Base-by-base conservation (phyloP, 352 stramenopile genomes). In the Aphanomyces cochlioides region DNA sequence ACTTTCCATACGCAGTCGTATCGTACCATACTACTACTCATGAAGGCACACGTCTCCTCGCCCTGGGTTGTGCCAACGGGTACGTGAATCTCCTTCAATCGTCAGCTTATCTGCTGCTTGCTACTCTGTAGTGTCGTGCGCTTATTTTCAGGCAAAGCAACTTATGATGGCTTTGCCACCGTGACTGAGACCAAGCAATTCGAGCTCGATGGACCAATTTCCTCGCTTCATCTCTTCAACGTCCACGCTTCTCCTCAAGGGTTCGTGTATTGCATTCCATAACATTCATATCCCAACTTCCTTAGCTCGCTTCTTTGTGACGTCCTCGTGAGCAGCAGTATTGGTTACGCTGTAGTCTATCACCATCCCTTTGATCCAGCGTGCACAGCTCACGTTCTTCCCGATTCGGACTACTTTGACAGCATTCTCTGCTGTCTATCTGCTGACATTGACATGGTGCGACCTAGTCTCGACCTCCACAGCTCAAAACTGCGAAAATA, bases 401-500 rank as follows among this genome's bases (percentile, higher is more conserved):
- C 59, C 39, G 59, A 67, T 13, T 67, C 59, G 17, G 59, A 67
- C 59, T 37, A 67, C 13, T 67, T 57, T 28, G 59, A 67, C 59
- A 67, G 59, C 59, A 37, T 67, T 19, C 43, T 67, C 8, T 67
- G 59, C 41, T 67, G 59, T 36, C 15, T 50, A 19, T 67, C 59
- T 6, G 59, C 59, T 15, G 59, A 67, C 59, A 50, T 56, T 21
- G 59, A 67, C 59, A 56, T 67, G 41, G 59, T 67, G 28, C 13
- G 19, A 7, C 4, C 13, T 7, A 19, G 12, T 36, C 40, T 4
- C 50, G 12, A 4, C 3, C 15, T 10, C 57, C 15, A 7, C 4
- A 8, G 4, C 56, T 63, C 3, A 63, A 12, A 37, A 7, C 4
- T 4, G 5, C 36, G 56, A 28, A 28, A 28, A 28, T 28, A 28